Percentiles rank a stretch among this genome's conserved stretches.
These are phyloP conservation scores for Rhizophora mangle DNA, from an alignment of 345 rosid species.

Conservation along the genomic window DNA sequence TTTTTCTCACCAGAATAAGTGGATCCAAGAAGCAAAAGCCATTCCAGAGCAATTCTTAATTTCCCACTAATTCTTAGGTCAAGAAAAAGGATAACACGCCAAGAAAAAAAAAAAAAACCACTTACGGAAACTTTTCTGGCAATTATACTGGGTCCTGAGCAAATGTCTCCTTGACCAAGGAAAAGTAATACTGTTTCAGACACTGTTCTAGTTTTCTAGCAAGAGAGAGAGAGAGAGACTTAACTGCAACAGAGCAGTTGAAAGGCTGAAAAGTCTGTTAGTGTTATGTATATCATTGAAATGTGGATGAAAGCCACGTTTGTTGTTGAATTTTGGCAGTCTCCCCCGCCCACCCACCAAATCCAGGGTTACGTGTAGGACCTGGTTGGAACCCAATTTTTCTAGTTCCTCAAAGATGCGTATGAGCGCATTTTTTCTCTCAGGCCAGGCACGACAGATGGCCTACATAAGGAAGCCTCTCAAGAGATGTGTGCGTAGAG, in stretches of 20 bases:
- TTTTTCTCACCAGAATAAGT: constrained; percentile 34
- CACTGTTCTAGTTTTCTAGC: constrained; percentile 9
- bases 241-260: constrained; percentile 15
- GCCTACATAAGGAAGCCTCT: too few species aligned
- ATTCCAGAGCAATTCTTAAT: constrained; percentile 8
- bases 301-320: constrained; percentile 38
- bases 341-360: neutral
- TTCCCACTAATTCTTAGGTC: neutral
- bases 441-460: too few species aligned
- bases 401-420: neutral
- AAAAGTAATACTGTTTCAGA: constrained; percentile 1
- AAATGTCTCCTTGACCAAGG: constrained; percentile 2
- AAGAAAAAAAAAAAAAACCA: neutral
- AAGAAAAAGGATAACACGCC: neutral
- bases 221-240: neutral
- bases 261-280: constrained; percentile 12
- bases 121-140: neutral
- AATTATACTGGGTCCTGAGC: neutral
- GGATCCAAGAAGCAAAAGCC: constrained; percentile 32
- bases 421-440: too few species aligned
- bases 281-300: neutral
- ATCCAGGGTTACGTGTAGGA: constrained; percentile 22
- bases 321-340: constrained; percentile 23
- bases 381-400: neutral
- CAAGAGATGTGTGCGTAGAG: too few species aligned